Conservation (phyloP, 768 basidiomycete species). For the Suillus spraguei region DNA sequence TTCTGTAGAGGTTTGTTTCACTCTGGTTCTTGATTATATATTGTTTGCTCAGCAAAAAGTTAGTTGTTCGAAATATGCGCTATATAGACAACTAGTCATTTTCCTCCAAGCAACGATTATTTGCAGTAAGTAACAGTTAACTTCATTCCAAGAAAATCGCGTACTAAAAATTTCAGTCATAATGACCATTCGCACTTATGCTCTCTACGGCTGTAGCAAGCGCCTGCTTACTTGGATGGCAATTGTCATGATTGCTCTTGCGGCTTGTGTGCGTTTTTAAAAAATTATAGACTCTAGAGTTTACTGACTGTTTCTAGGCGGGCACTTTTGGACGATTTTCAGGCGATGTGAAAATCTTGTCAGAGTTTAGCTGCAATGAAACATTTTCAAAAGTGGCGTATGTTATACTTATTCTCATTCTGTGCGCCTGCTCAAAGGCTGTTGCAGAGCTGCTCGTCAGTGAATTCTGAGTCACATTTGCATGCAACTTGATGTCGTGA, state of each 20-base stretch:
- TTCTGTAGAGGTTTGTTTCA: constrained; percentile 7
- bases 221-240: not conserved
- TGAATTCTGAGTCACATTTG: not conserved
- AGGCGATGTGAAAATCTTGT: not conserved
- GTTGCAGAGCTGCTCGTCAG: constrained; percentile 1
- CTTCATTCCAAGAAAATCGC: not conserved
- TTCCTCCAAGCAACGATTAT: not conserved
- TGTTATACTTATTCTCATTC: not conserved
- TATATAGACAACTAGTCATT: not conserved
- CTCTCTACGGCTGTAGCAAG: not conserved
- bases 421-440: not conserved
- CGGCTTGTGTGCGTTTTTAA: not conserved
- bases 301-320: not conserved
- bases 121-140: not conserved
- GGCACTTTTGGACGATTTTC: not conserved
- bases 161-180: not conserved
- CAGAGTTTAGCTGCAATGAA: not conserved
- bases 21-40: not conserved
- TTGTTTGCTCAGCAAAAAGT: not conserved
- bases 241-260: not conserved
- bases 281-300: not conserved
- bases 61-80: not conserved
- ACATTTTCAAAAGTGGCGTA: not conserved
- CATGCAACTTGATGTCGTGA: not conserved
- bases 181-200: not conserved